Evolutionary conservation across 805 yeast genomes (phyloP).

Genomic region (Yamadazyma takamatsuzukensis): DNA sequence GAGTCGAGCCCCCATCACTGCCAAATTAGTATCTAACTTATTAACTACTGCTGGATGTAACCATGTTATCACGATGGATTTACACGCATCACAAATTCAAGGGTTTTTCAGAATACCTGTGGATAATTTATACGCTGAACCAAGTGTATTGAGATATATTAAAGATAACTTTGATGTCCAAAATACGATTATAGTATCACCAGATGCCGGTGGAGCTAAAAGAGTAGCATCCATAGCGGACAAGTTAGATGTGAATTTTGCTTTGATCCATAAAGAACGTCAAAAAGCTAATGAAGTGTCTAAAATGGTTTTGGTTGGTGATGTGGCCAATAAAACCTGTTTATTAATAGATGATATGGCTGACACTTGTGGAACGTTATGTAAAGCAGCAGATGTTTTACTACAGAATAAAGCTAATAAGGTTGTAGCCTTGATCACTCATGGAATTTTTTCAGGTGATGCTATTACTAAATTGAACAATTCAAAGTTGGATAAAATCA

Average conservation of each 20-base stretch:
- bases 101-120: conserved; percentile 83
- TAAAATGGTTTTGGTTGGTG: conserved; percentile 83
- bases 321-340: conserved; percentile 72
- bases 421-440: conserved; percentile 80
- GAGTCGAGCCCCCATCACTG: conserved; percentile 81
- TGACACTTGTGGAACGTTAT: conserved; percentile 83
- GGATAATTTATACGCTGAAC: conserved; percentile 82
- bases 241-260: conserved; percentile 73
- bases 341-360: conserved; percentile 86
- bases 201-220: conserved; percentile 90
- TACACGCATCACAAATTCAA: conserved; percentile 87
- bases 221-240: conserved; percentile 86
- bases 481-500: conserved; percentile 63
- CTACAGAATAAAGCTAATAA: conserved; percentile 64
- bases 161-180: conserved; percentile 55
- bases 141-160: conserved; percentile 72
- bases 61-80: conserved; percentile 83
- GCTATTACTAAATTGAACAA: conserved; percentile 70
- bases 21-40: conserved; percentile 80
- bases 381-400: conserved; percentile 76
- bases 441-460: conserved; percentile 73
- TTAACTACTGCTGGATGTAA: conserved; percentile 81
- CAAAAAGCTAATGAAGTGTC: conserved; percentile 81
- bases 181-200: conserved; percentile 74
- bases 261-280: conserved; percentile 81